Base-by-base conservation (phyloP, 2,329 filamentous ascomycete species). In the Aspergillus latus region DNA sequence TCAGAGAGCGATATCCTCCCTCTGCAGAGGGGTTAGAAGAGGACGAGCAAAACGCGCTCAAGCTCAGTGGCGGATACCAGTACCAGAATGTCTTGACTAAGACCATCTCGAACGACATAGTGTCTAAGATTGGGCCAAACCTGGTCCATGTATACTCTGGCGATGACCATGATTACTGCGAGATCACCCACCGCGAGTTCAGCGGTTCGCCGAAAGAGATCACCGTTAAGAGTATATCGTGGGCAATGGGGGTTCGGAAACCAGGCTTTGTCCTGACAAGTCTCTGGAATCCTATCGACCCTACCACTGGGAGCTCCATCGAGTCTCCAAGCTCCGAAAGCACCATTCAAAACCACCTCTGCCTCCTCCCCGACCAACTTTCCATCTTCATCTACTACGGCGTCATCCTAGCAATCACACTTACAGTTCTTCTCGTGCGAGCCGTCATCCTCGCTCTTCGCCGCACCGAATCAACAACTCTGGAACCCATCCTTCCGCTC, bases 91-190 rank as follows among this genome's bases (percentile, higher is more conserved):
- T 97, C 2, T 83, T 99, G 28, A 88, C 83, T 49, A 84, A 88
- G 49, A 81, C 84, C 2, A 85, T 97, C 63, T 94, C 92, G 0
- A 81, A 85, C 45, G 85, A 87, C 50, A 78, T 99, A 37, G 78
- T 96, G 42, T 82, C 87, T 58, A 89, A 87, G 61, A 80, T 96
- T 34, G 92, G 91, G 0, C 68, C 73, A 36, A 90, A 94, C 60
- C 84, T 97, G 10, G 81, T 85, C 2, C 88, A 94, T 62, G 88
- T 92, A 43, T 99, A 97, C 69, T 96, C 92, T 0, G 94, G 94
- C 9, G 94, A 99, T 66, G 94, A 99, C 69, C 94, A 99, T 76
- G 94, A 99, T 76, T 97, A 97, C 76, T 99, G 94, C 75, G 92
- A 96, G 67, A 77, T 97, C 5, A 81, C 87, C 0, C 94, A 99